Evolutionary conservation across 441 rosid species (phyloP).

Genomic region (Gossypium aridum): DNA sequence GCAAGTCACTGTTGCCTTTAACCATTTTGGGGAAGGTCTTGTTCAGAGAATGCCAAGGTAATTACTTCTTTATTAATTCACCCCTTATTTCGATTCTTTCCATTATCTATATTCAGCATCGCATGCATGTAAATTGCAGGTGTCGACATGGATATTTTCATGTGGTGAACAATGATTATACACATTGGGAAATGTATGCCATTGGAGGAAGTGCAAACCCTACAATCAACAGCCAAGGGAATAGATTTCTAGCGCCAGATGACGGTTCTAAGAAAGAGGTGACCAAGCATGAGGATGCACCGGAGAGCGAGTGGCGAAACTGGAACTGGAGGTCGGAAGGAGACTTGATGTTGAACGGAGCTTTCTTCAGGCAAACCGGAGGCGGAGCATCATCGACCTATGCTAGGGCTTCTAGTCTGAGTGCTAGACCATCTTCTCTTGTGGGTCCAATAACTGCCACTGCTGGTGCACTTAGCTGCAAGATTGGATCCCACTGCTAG

Average conservation of each 20-base stretch:
- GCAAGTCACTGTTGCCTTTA: constrained; percentile 7
- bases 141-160: not conserved
- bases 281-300: constrained; percentile 9
- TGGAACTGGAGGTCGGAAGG: not conserved
- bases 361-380: constrained; percentile 53
- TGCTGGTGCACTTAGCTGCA: constrained; percentile 50
- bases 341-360: constrained; percentile 37
- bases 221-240: constrained; percentile 1
- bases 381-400: constrained; percentile 37
- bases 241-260: not conserved
- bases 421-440: constrained; percentile 46
- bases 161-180: constrained; percentile 6
- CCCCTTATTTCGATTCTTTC: not conserved
- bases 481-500: constrained; percentile 32
- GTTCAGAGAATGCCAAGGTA: constrained; percentile 4
- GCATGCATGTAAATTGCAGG: not conserved
- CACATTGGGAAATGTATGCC: constrained; percentile 4
- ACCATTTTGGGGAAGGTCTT: constrained; percentile 1
- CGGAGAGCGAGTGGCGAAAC: constrained; percentile 2
- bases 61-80: not conserved
- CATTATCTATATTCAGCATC: not conserved
- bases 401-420: constrained; percentile 53
- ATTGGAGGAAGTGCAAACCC: constrained; percentile 8
- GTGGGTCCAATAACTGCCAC: constrained; percentile 43
- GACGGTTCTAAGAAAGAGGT: constrained; percentile 32